Conservation (phyloP, 2,329 filamentous ascomycete species). For the Salinomyces thailandicus region DNA sequence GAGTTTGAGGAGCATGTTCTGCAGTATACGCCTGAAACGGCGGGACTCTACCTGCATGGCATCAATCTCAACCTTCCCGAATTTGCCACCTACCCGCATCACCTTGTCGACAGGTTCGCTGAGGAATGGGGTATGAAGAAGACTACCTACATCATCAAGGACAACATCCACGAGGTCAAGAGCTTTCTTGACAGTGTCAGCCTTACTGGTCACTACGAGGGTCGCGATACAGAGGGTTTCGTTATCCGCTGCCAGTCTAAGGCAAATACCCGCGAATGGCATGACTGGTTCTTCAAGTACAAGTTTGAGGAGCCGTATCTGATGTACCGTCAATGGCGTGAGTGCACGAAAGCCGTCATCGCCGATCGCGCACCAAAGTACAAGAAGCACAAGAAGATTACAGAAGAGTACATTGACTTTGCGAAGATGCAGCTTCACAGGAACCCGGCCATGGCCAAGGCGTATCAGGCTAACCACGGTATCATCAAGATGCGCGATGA, state of each 20-base stretch:
- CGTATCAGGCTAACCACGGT: slow-evolving; percentile 80
- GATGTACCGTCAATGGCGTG: slow-evolving; percentile 98
- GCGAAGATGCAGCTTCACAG: slow-evolving; percentile 62
- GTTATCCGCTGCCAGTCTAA: slow-evolving; percentile 77
- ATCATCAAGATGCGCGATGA: slow-evolving; percentile 86
- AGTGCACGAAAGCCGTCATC: slow-evolving; percentile 88
- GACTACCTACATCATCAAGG: slow-evolving; percentile 66
- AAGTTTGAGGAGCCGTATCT: slow-evolving; percentile 98
- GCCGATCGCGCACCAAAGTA: slow-evolving; percentile 59
- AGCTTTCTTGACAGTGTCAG: slow-evolving; percentile 73
- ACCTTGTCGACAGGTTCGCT: slow-evolving; percentile 79
- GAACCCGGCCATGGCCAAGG: slow-evolving; percentile 56
- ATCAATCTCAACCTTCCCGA: slow-evolving; percentile 91
- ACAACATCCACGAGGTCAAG: slow-evolving; percentile 64
- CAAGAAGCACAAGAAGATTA: slow-evolving; percentile 83
- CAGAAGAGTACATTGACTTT: slow-evolving; percentile 79
- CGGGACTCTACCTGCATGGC: slow-evolving; percentile 89
- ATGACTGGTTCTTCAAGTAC: slow-evolving; percentile 99
- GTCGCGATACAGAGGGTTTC: slow-evolving; percentile 91
- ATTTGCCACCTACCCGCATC: slow-evolving; percentile 76
- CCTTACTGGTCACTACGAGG: slow-evolving; percentile 79
- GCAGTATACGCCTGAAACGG: slow-evolving; percentile 69
- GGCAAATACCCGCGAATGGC: slow-evolving; percentile 40
- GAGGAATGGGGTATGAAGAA: slow-evolving; percentile 90
- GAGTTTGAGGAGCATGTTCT: slow-evolving; percentile 94